Conservation (phyloP, 2,329 filamentous ascomycete genomes). For the Hirsutella thompsonii region DNA sequence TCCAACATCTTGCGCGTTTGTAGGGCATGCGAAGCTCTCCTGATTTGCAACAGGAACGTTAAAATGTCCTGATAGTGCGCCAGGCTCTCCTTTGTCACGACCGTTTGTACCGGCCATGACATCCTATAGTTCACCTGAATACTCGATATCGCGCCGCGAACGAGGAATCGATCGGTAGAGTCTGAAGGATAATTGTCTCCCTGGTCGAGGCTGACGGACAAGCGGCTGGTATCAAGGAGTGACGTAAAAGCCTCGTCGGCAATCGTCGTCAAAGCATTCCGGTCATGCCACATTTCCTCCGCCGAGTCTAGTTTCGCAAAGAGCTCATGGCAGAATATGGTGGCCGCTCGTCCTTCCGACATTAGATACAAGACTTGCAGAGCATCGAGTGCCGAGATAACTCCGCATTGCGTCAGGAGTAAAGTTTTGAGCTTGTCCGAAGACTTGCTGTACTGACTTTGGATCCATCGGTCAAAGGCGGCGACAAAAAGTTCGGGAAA, state of each 20-base stretch:
- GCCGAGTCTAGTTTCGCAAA: slow-evolving; percentile 62
- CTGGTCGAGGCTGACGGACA: slow-evolving; percentile 43
- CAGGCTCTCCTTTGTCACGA: slow-evolving; percentile 55
- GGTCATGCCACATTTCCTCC: slow-evolving; percentile 59
- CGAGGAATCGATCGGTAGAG: slow-evolving; percentile 39
- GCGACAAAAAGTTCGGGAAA: slow-evolving; percentile 64
- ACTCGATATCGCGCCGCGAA: slow-evolving; percentile 41
- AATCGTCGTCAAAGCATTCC: slow-evolving; percentile 66
- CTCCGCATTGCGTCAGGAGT: slow-evolving; percentile 55
- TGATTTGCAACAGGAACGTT: slow-evolving; percentile 64
- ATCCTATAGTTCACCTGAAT: slow-evolving; percentile 59
- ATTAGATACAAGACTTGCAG: slow-evolving; percentile 66
- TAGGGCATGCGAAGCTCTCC: slow-evolving; percentile 56
- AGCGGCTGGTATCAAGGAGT: slow-evolving; percentile 43
- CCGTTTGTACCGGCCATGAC: slow-evolving; percentile 54
- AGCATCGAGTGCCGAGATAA: slow-evolving; percentile 51
- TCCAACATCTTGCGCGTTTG: slow-evolving; percentile 37
- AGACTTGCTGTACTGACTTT: slow-evolving; percentile 58
- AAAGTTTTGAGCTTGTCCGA: slow-evolving; percentile 51
- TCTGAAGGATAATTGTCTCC: slow-evolving; percentile 27
- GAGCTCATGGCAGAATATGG: slow-evolving; percentile 52
- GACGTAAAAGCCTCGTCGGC: slow-evolving; percentile 58
- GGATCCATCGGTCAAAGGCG: slow-evolving; percentile 65
- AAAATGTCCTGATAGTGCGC: slow-evolving; percentile 59
- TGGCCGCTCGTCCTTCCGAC: slow-evolving; percentile 56